These are phyloP conservation scores for Aureobasidium sp. DNA, from an alignment of 2,329 filamentous ascomycete genomes.

Conservation along the genomic window DNA sequence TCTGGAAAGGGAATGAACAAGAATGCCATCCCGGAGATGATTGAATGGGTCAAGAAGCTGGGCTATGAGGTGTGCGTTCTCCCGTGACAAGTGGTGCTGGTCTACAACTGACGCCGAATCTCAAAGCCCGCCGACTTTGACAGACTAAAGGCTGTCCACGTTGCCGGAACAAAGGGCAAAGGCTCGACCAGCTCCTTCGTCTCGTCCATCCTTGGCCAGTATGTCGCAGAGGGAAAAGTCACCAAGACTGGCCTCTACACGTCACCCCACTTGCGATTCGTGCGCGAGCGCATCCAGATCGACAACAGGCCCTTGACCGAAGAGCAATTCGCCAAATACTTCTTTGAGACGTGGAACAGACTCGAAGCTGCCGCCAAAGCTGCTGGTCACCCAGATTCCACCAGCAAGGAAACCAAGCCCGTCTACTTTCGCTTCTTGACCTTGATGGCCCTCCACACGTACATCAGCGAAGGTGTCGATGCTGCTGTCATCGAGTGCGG, in stretches of 20 bases:
- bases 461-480: conserved; percentile 66
- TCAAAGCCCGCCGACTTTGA: conserved; percentile 56
- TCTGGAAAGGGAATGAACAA: conserved; percentile 68
- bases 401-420: conserved; percentile 59
- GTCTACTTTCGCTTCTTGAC: conserved; percentile 92
- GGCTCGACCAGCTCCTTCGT: conserved; percentile 81
- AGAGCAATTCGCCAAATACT: conserved; percentile 64
- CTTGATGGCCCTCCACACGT: conserved; percentile 78
- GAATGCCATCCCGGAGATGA: conserved; percentile 72
- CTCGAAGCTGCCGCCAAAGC: conserved; percentile 46
- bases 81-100: not conserved
- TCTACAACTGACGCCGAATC: conserved; percentile 11
- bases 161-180: conserved; percentile 92
- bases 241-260: conserved; percentile 71
- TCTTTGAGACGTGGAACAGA: conserved; percentile 77
- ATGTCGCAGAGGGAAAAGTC: conserved; percentile 34
- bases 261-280: conserved; percentile 76
- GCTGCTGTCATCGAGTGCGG: conserved; percentile 86
- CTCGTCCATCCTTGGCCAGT: conserved; percentile 67
- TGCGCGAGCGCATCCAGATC: conserved; percentile 78
- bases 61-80: conserved; percentile 60
- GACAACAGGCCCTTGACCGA: conserved; percentile 64
- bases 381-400: conserved; percentile 44
- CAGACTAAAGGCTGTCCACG: conserved; percentile 62
- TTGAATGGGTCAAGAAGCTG: conserved; percentile 66